Base-by-base conservation (phyloP, 768 basidiomycete genomes). In the Leccinum longicurvipes region DNA sequence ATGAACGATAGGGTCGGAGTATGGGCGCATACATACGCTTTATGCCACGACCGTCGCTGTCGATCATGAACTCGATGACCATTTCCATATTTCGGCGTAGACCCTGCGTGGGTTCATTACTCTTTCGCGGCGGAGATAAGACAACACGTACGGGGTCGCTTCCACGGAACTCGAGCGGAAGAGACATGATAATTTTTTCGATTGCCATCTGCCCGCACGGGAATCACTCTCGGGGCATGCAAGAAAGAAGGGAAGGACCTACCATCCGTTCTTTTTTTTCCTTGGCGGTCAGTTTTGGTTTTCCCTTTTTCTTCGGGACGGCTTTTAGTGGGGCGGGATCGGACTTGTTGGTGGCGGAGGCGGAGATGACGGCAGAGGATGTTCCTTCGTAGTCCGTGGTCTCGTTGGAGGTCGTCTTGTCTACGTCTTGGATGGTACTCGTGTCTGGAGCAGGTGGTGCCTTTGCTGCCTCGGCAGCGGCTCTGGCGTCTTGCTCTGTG, bases 81-180 rank as follows among this genome's bases (percentile, higher is more conserved):
- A 72, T 78, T 72, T 95, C 93, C 77, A 93, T 86, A 54, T 88
- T 83, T 41, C 84, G 78, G 25, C 91, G 84, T 39, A 93, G 75
- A 52, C 78, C 82, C 87, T 93, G 60, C 11, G 28, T 11, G 28
- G n/a, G 4, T 10, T 29, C 47, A 17, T 8, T 28, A 27, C 15
- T 12, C 10, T 7, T 24, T 25, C 25, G 4, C 9, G 11, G 4
- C 19, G 12, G 21, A n/a, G 23, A 46, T 25, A 25, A n/a, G 45
- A 12, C 28, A 2, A 9, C 5, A 76, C 88, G 53, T 66, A 91
- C 92, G 2, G 89, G 87, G 72, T 96, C 91, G 60, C 78, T 87
- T 9, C 94, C 94, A 23, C 94, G 82, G 68, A 93, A 98, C 71
- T 96, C 94, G 12, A 98, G 77, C 0, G 94, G 94, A 34, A 96